Evolutionary conservation across 2,329 filamentous ascomycete species (phyloP), one percentile per base, ranked within the genome.

Genomic region (Chaetothyriales sp.): DNA sequence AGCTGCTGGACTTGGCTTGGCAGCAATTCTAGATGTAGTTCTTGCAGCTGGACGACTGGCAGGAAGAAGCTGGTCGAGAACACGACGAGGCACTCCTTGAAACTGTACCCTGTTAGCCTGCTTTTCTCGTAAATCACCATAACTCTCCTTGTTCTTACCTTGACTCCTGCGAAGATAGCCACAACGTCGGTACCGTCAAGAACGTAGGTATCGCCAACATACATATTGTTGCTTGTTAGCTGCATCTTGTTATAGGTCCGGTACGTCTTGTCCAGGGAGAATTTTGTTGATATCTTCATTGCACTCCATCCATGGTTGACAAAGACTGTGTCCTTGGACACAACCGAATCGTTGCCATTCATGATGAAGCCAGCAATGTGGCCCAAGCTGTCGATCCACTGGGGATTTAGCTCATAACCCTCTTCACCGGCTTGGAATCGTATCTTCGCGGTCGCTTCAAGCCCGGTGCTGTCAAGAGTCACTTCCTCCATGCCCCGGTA

Each of bases 181-280:
- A 79, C 68, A 53, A 78, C 74, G 55, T 76, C 70, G 43, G 73
- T 69, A 6, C 73, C 75, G 19, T 78, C 73, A 54, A 78, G 70
- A 56, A 78, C 71, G 63, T 77, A 78, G 20, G 78, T 75, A 63
- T 78, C 74, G 57, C 76, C 76, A 46, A 74, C 71, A 53, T 70
- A 45, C 39, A 18, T 12, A 53, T 43, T 60, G 53, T 25, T 51
- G 25, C 43, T 47, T 22, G 48, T 51, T 25, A 49, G 53, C 44
- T 61, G 49, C 66, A 68, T 68, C 45, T 57, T 57, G 9, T 63
- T 61, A 53, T 68, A 66, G n/a, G 59, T 61, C 42, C 52, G 49
- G 32, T 61, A 61, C 15, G 47, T 48, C 46, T 56, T 53, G n/a
- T 54, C 55, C 10, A 59, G 52, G 10, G 49, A 36, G 25, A 67